Evolutionary conservation across 2,329 filamentous ascomycete genomes (phyloP), one percentile per base, ranked within the genome.

Genomic region (Cladophialophora chaetospira): DNA sequence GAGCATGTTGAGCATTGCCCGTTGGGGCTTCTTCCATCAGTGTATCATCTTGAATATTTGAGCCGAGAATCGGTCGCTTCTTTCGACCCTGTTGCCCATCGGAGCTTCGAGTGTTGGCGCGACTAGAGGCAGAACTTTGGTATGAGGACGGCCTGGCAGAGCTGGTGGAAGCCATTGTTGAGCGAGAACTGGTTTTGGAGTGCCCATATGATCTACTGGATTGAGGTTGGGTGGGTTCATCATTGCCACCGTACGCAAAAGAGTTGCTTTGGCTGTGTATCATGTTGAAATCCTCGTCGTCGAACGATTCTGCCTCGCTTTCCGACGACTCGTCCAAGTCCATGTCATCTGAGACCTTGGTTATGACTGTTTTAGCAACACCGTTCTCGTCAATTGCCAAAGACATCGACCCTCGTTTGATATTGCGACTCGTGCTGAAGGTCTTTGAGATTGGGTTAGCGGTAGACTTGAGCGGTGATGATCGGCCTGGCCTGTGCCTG

Each of bases 361-460:
- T 61, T 13, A 73, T 64, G 5, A 73, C 58, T 3, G 76, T 73
- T 65, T 75, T 78, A 25, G 77, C 77, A 53, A 76, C 69, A 11
- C 77, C 77, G 62, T 78, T 75, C 46, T 73, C 72, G 55, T 76
- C 76, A 58, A 79, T 77, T n/a, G 71, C 74, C 19, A 79, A 68
- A 4, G 77, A 70, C 15, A 79, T 66, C 5, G 75, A 76, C 29
- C 71, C 70, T 19, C 75, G 73, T 65, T 65, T 31, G 13, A 46
- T 13, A 45, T 44, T 71, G 65, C 35, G 71, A 69, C 40, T 72
- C 11, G 46, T 54, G 50, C 49, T 55, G 26, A 62, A 57, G 5
- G 57, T 57, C n/a, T 54, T 44, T 21, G 53, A 57, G 26, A 62
- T 50, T 23, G 57, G 63, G 11, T 68, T 61, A 42, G 75, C 75